These are phyloP conservation scores for Rhodotorula diobovata DNA, from an alignment of 768 basidiomycete species.

Conservation along the genomic window DNA sequence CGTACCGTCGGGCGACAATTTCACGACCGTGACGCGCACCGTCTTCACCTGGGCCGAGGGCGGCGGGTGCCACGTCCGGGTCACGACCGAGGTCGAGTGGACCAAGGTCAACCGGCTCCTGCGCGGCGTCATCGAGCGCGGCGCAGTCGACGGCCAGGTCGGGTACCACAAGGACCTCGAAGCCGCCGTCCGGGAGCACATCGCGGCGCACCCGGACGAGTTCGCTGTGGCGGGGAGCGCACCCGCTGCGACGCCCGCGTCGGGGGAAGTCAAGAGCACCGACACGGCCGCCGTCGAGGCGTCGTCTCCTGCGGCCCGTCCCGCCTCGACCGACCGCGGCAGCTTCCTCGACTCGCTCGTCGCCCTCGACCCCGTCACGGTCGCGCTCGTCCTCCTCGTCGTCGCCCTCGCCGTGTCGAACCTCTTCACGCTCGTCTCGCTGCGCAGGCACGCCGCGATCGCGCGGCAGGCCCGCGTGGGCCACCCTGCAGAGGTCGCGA, in stretches of 20 bases:
- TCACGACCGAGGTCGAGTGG: conserved; percentile 91
- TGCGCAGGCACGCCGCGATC: conserved; percentile 23
- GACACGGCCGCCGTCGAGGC: background rate
- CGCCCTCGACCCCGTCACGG: conserved; percentile 43
- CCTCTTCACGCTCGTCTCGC: conserved; percentile 57
- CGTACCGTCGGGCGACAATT: conserved; percentile 86
- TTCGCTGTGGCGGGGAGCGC: conserved; percentile 5
- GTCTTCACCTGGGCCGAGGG: conserved; percentile 87
- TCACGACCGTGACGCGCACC: conserved; percentile 83
- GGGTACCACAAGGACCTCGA: conserved; percentile 77
- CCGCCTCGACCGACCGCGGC: conserved; percentile 5
- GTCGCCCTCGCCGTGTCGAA: conserved; percentile 68
- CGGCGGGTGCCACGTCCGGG: conserved; percentile 68
- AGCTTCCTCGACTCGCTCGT: conserved; percentile 21
- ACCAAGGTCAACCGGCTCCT: conserved; percentile 70
- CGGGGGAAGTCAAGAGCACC: background rate
- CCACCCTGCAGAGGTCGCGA: conserved; percentile 20
- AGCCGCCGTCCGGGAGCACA: conserved; percentile 75
- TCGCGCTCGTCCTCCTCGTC: conserved; percentile 70
- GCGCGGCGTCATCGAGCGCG: conserved; percentile 80
- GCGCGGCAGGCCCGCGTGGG: conserved; percentile 13
- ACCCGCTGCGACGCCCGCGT: background rate
- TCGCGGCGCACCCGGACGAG: conserved; percentile 50
- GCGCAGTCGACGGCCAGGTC: conserved; percentile 82
- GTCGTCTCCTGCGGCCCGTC: conserved; percentile 1